phyloP scores from a whole-genome alignment of 202 grass and related monocot species.

The Elaeis oleifera region DNA sequence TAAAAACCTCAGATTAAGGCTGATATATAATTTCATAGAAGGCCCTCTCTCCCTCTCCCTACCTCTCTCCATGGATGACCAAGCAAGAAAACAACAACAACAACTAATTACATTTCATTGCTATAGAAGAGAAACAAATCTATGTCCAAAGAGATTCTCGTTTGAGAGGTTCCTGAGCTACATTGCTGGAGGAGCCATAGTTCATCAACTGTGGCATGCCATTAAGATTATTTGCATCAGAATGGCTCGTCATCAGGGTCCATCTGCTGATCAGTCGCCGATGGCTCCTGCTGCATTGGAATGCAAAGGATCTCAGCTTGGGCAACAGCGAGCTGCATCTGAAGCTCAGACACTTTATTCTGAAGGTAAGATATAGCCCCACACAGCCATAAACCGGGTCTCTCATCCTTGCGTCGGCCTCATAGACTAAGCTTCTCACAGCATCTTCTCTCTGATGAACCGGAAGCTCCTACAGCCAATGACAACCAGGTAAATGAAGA shows the following conservation, averaged over 20 bases:
- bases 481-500: neutral
- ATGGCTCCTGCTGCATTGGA: constrained; percentile 10
- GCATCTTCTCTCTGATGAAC: constrained; percentile 9
- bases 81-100: no score
- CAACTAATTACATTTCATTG: no score
- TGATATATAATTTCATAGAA: no score
- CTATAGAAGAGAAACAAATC: neutral
- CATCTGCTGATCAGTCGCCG: neutral
- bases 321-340: constrained; percentile 19
- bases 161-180: constrained; percentile 14
- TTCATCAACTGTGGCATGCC: constrained; percentile 2
- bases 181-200: neutral
- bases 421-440: constrained; percentile 15
- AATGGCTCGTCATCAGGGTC: neutral
- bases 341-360: constrained; percentile 7
- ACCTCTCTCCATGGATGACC: no score
- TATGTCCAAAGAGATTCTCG: constrained; percentile 20
- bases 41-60: no score
- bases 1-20: no score
- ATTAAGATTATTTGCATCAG: neutral
- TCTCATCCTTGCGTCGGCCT: constrained; percentile 14
- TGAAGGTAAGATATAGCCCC: constrained; percentile 16
- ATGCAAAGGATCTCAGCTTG: constrained; percentile 14
- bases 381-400: constrained; percentile 18
- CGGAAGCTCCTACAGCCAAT: constrained; percentile 6